phyloP scores from a whole-genome alignment of 2,329 filamentous ascomycete genomes.

The Aureobasidium leucospermi region DNA sequence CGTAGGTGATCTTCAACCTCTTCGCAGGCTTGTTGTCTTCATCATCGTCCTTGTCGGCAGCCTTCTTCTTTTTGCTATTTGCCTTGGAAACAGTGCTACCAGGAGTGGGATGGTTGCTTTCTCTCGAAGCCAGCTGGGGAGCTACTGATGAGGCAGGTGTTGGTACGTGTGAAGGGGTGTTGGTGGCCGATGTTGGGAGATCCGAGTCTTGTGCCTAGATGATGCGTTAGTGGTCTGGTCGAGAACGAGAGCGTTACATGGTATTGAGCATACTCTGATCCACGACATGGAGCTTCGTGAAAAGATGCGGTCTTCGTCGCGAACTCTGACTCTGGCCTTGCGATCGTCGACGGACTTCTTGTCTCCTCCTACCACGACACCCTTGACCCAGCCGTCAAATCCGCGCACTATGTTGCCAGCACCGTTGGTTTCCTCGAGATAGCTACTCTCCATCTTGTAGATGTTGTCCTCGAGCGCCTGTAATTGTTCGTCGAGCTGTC shows the following conservation, averaged over 20 bases:
- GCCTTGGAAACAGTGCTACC: constrained; percentile 29
- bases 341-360: constrained; percentile 49
- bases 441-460: constrained; percentile 72
- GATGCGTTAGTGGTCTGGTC: neutral
- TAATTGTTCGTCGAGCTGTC: constrained; percentile 48
- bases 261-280: constrained; percentile 25
- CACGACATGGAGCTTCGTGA: constrained; percentile 28
- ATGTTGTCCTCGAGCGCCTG: constrained; percentile 67
- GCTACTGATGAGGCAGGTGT: constrained; percentile 42
- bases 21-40: constrained; percentile 38
- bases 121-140: constrained; percentile 32
- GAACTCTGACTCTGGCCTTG: constrained; percentile 54
- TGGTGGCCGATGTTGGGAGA: constrained; percentile 30
- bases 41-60: constrained; percentile 39
- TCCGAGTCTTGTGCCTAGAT: constrained; percentile 30
- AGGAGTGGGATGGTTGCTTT: constrained; percentile 37
- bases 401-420: constrained; percentile 93
- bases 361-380: constrained; percentile 43
- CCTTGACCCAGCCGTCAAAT: constrained; percentile 98
- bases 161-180: constrained; percentile 39
- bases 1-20: constrained; percentile 45
- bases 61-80: constrained; percentile 38
- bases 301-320: constrained; percentile 69
- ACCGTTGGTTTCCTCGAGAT: constrained; percentile 79
- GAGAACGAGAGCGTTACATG: neutral